phyloP scores from a whole-genome alignment of 2,329 filamentous ascomycete genomes.

The Fonsecaea pedrosoi region DNA sequence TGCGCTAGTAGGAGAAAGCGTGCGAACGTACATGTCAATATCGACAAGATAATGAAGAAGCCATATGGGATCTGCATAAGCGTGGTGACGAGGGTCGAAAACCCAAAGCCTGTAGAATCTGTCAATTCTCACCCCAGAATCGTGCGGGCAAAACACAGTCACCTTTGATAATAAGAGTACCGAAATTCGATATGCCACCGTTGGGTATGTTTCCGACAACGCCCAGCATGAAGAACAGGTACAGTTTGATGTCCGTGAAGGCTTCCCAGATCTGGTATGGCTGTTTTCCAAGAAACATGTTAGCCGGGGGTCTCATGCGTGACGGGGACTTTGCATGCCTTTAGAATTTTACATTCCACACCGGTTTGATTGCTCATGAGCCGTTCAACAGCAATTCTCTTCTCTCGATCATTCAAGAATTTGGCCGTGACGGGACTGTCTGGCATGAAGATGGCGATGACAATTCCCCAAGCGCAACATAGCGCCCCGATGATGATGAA shows the following conservation, averaged over 20 bases:
- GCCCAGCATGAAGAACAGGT: conserved; percentile 62
- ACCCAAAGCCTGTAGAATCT: conserved; percentile 46
- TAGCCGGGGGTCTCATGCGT: neutral
- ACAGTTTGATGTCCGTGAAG: conserved; percentile 64
- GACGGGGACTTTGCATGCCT: conserved; percentile 40
- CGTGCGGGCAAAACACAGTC: neutral
- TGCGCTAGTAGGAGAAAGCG: neutral
- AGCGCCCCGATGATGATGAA: conserved; percentile 69
- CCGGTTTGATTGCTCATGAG: conserved; percentile 65
- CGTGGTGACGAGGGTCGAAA: conserved; percentile 47
- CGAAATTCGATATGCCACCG: conserved; percentile 65
- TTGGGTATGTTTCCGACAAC: conserved; percentile 61
- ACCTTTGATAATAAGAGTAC: conserved; percentile 61
- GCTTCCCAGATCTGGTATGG: conserved; percentile 63
- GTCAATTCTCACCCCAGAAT: neutral
- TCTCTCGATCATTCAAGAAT: conserved; percentile 59
- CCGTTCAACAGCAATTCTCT: conserved; percentile 62
- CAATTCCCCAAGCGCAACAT: conserved; percentile 65
- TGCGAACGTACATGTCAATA: conserved; percentile 49
- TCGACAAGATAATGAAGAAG: conserved; percentile 58
- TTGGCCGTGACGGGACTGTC: conserved; percentile 64
- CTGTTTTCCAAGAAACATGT: conserved; percentile 7
- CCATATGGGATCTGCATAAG: conserved; percentile 51
- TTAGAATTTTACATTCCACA: conserved; percentile 63
- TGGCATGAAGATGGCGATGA: conserved; percentile 64